Evolutionary conservation across 768 basidiomycete species (phyloP).

Genomic region (Lentinula aciculospora): DNA sequence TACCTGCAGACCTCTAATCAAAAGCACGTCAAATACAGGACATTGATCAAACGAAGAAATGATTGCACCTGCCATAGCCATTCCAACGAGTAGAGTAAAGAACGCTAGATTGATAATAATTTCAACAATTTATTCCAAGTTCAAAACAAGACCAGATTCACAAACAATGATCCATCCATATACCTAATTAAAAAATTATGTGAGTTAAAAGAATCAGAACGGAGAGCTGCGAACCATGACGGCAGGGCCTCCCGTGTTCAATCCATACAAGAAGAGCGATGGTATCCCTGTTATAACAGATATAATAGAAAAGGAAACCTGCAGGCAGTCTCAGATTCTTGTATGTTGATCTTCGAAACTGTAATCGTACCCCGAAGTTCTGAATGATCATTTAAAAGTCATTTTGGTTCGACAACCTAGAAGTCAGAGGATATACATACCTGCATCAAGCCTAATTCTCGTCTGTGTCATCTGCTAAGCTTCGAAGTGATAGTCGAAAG

Average conservation of each 20-base stretch:
- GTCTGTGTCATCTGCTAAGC: slow-evolving; percentile 26
- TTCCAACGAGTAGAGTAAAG: slow-evolving; percentile 67
- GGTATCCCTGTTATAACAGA: slow-evolving; percentile 70
- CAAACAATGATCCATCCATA: slow-evolving; percentile 69
- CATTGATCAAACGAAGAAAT: slow-evolving; percentile 10
- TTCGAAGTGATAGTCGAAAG: neutral
- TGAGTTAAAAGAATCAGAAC: too few species aligned
- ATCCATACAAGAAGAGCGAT: slow-evolving; percentile 62
- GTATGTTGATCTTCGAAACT: slow-evolving; percentile 5
- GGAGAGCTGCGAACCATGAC: slow-evolving; percentile 41
- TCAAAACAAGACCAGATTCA: slow-evolving; percentile 22
- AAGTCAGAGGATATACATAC: slow-evolving; percentile 25
- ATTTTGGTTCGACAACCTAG: neutral
- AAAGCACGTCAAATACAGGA: neutral
- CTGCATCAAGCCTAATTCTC: slow-evolving; percentile 59
- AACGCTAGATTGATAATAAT: slow-evolving; percentile 31
- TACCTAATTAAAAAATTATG: too few species aligned
- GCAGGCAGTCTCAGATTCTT: slow-evolving; percentile 3
- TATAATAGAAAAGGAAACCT: slow-evolving; percentile 71
- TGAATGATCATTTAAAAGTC: slow-evolving; percentile 17
- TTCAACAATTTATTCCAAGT: slow-evolving; percentile 2
- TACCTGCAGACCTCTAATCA: slow-evolving; percentile 43
- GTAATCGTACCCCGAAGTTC: slow-evolving; percentile 56
- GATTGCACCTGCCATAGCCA: slow-evolving; percentile 76
- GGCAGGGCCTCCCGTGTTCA: slow-evolving; percentile 70